phyloP scores from a whole-genome alignment of 1,139 yeast genomes.

The Pichia cactophila region DNA sequence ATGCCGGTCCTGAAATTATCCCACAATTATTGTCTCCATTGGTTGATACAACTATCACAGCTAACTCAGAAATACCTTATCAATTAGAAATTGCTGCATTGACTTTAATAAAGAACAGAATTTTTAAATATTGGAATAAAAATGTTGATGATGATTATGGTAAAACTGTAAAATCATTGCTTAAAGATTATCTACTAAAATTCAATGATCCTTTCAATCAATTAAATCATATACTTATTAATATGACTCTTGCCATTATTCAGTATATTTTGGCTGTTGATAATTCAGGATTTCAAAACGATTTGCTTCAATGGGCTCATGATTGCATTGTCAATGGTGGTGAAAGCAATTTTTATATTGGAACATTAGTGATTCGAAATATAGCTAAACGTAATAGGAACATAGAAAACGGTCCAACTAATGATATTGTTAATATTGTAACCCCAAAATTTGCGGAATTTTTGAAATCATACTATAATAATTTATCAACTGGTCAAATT shows the following conservation, averaged over 20 bases:
- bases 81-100: constrained; percentile 5
- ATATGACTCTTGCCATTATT: constrained; percentile 8
- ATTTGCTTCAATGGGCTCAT: constrained; percentile 6
- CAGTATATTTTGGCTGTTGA: constrained; percentile 2
- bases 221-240: constrained; percentile 3
- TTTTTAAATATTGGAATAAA: constrained; percentile 2
- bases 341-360: constrained; percentile 6
- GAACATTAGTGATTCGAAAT: constrained; percentile 9
- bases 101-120: constrained; percentile 9
- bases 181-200: constrained; percentile 3
- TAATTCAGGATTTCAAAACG: constrained; percentile 2
- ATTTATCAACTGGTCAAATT: neutral
- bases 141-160: neutral
- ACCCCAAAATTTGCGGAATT: constrained; percentile 8
- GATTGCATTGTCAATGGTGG: constrained; percentile 1
- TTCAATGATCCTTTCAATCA: constrained; percentile 4
- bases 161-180: neutral
- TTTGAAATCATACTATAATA: constrained; percentile 4
- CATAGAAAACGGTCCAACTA: constrained; percentile 4
- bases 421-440: constrained; percentile 7
- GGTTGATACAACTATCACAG: neutral
- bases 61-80: constrained; percentile 1
- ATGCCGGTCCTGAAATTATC: neutral
- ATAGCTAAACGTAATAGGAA: constrained; percentile 11
- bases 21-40: constrained; percentile 2